Percentiles rank a stretch among this genome's conserved stretches.
Evolutionary conservation across 306 rosid genomes (phyloP).

Genomic region (Biancaea sappan): DNA sequence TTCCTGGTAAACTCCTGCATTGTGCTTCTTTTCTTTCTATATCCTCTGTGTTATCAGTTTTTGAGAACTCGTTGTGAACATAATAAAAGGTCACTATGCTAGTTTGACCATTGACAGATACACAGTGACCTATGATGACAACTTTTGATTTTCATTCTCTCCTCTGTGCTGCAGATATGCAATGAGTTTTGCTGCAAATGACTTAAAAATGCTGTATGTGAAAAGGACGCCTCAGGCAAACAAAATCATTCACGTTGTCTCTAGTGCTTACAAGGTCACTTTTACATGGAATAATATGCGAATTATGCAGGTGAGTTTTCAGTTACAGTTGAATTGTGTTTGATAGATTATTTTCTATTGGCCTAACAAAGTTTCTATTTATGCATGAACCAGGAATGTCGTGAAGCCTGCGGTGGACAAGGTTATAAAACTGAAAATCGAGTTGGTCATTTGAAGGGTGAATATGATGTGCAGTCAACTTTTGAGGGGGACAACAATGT

Average conservation of each 20-base stretch:
- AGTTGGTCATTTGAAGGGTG: constrained; percentile 73
- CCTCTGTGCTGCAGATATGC: constrained; percentile 66
- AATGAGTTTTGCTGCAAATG: constrained; percentile 78
- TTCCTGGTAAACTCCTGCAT: neutral
- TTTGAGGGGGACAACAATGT: constrained; percentile 99
- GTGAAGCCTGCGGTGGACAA: constrained; percentile 97
- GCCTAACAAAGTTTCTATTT: constrained; percentile 22
- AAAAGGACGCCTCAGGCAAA: constrained; percentile 66
- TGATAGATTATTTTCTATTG: constrained; percentile 12
- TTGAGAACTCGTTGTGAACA: neutral
- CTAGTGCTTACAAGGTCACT: constrained; percentile 89
- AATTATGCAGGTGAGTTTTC: constrained; percentile 73
- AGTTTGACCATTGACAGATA: constrained; percentile 13
- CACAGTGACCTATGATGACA: constrained; percentile 14
- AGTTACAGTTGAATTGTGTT: constrained; percentile 5
- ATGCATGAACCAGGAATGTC: constrained; percentile 74
- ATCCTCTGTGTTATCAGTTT: constrained; percentile 17
- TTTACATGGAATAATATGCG: constrained; percentile 91
- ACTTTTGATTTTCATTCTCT: constrained; percentile 19
- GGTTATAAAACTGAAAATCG: constrained; percentile 89
- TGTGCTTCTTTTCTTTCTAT: neutral
- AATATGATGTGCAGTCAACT: constrained; percentile 91
- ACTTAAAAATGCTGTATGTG: constrained; percentile 71
- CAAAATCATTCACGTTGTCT: constrained; percentile 80
- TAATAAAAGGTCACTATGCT: constrained; percentile 1